Percentiles rank a stretch among this genome's conserved stretches.
Evolutionary conservation across 345 rosid genomes (phyloP).

Genomic region (Dipteronia sinensis): DNA sequence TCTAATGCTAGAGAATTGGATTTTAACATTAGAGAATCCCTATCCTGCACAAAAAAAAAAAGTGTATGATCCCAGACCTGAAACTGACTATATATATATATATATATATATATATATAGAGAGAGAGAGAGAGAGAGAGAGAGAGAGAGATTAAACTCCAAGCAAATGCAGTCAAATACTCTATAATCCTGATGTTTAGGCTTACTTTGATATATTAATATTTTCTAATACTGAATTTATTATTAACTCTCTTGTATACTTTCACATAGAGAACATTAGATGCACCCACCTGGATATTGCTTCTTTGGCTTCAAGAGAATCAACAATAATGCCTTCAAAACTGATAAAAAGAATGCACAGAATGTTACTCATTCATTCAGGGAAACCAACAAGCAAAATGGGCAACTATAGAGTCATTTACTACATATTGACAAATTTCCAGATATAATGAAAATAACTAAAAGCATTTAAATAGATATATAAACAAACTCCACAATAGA

Average conservation of each 20-base stretch:
- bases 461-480: not conserved
- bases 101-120: too few relatives aligned
- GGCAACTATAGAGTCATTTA: not conserved
- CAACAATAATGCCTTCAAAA: slow-evolving; percentile 84
- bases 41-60: too few relatives aligned
- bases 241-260: not conserved
- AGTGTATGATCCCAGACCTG: too few relatives aligned
- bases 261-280: slow-evolving; percentile 19
- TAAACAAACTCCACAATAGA: slow-evolving; percentile 14
- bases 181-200: too few relatives aligned
- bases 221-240: not conserved
- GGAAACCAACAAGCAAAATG: slow-evolving; percentile 19
- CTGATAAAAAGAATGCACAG: slow-evolving; percentile 44
- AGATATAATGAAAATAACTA: not conserved
- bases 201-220: not conserved
- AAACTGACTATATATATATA: too few relatives aligned
- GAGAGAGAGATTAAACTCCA: too few relatives aligned
- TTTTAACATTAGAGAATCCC: too few relatives aligned
- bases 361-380: slow-evolving; percentile 28
- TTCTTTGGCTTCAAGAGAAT: slow-evolving; percentile 84
- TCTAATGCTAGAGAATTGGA: too few relatives aligned
- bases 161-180: too few relatives aligned
- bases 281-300: slow-evolving; percentile 70
- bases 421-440: not conserved
- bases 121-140: too few relatives aligned